phyloP scores from a whole-genome alignment of 345 rosid genomes.

The Citrus reticulata region DNA sequence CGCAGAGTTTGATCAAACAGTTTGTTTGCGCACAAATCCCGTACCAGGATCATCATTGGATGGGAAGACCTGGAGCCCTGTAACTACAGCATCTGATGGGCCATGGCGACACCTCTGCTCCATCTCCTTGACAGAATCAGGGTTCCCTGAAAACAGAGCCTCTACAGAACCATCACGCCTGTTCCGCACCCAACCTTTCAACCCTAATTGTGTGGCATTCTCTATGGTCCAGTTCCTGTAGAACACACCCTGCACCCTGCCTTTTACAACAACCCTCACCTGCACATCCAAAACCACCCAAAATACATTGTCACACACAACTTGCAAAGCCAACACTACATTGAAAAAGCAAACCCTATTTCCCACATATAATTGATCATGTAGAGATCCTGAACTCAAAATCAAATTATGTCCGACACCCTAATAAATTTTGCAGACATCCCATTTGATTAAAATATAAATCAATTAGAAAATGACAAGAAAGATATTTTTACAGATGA shows the following conservation, averaged over 20 bases:
- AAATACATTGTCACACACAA: neutral
- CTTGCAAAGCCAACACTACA: neutral
- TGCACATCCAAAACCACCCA: constrained; percentile 29
- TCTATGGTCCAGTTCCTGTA: constrained; percentile 86
- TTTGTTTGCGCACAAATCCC: constrained; percentile 54
- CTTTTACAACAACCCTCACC: constrained; percentile 71
- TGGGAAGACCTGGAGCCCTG: constrained; percentile 72
- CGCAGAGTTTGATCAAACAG: constrained; percentile 39
- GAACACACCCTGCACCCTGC: constrained; percentile 91
- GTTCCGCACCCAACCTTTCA: constrained; percentile 92
- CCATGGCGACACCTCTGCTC: constrained; percentile 88
- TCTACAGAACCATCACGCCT: constrained; percentile 86
- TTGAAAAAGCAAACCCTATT: neutral
- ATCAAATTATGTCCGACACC: too few species aligned
- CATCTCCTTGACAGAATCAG: constrained; percentile 67
- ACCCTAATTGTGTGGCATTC: constrained; percentile 66
- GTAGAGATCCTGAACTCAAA: neutral
- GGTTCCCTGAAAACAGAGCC: constrained; percentile 72
- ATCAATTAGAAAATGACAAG: neutral
- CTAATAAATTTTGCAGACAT: neutral
- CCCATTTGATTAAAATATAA: neutral
- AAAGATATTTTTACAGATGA: neutral
- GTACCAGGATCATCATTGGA: constrained; percentile 61
- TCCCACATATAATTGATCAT: too few species aligned
- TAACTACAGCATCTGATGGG: constrained; percentile 71